Base-by-base conservation (phyloP, 2,329 filamentous ascomycete species). In the Emydomyces testavorans region DNA sequence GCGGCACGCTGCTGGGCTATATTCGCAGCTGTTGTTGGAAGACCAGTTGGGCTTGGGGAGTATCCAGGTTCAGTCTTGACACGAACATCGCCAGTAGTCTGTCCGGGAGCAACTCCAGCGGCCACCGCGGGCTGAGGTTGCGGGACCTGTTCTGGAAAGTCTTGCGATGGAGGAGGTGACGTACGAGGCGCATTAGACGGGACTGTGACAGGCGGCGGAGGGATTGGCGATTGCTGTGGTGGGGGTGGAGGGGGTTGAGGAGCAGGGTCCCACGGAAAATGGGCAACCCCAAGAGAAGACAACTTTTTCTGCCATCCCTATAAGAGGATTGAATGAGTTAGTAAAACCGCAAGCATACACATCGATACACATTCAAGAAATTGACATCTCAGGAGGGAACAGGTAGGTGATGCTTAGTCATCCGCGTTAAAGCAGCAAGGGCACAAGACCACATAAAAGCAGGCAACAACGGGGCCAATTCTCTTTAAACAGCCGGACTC, bases 231-330 rank as follows among this genome's bases (percentile, higher is more conserved):
- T 54, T 50, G 65, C 59, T 57, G 72, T 60, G 59, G 71, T 18
- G 49, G 44, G 6, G 51, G 39, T 58, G 57, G 69, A 53, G 63
- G 64, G 44, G 78, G 76, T 45, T 84, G 81, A 42, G 83, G 82
- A 62, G 84, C 82, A 36, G 92, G 90, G 62, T 98, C 92, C 92
- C 92, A 98, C 8, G 92, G 90, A 64, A 96, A 95, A 49, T 78
- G 73, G 51, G 92, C 92, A 52, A 96, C 83, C 56, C 83, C 80
- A 55, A 93, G 80, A 57, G 80, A 79, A 1, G 89, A 84, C 29
- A 98, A 76, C 68, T 93, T 95, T 59, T 82, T 76, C 73, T 96
- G 89, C 92, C 92, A 98, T 70, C 82, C 85, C 89, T 96, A 63
- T 53, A 53, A 41, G 16, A 46, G 7, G 10, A 37, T 4, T 15